Evolutionary conservation across 2,329 filamentous ascomycete species (phyloP), one percentile per base, ranked within the genome.

Genomic region (Trichophyton rubrum): DNA sequence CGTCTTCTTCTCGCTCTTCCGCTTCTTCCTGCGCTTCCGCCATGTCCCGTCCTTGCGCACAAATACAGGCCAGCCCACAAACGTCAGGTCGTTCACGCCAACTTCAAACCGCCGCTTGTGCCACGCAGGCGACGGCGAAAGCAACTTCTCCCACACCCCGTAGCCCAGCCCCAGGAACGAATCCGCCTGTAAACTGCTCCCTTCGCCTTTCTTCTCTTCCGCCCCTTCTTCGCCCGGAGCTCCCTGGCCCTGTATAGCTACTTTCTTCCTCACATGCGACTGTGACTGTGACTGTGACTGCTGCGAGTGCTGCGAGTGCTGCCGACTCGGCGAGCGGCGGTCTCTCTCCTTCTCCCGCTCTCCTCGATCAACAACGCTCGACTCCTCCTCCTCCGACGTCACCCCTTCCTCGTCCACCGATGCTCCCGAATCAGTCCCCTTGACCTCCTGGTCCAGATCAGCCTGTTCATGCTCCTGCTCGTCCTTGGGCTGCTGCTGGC

Each of bases 81-180:
- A 93, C 61, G 86, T 84, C 45, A 92, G 77, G 53, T 89, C 86
- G 67, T 95, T 89, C 7, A 96, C 78, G 0, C 85, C 87, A 62
- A 95, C 79, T 70, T 95, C 88, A 68, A 95, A 95, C 24, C 85
- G 82, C 66, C 81, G 84, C 75, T 92, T 95, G 74, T 93, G 87
- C 71, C 88, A 90, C 7, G 86, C 82, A 11, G 84, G 80, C 7
- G 84, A 83, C 0, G 90, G 90, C 0, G 87, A 90, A 60, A 96
- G 72, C 56, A 96, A 81, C 65, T 87, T 89, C 67, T 89, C 89
- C 63, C 95, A 81, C 53, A 90, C 87, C 63, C 86, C 84, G n/a
- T 85, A 85, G 1, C 84, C 82, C 61, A 90, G 85, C 0, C 87
- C 88, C 58, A 88, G 81, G 17, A 93, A 80, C 58, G 84, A 82